Evolutionary conservation across 2,329 filamentous ascomycete species (phyloP).

Genomic region (Chaetomium sp.): DNA sequence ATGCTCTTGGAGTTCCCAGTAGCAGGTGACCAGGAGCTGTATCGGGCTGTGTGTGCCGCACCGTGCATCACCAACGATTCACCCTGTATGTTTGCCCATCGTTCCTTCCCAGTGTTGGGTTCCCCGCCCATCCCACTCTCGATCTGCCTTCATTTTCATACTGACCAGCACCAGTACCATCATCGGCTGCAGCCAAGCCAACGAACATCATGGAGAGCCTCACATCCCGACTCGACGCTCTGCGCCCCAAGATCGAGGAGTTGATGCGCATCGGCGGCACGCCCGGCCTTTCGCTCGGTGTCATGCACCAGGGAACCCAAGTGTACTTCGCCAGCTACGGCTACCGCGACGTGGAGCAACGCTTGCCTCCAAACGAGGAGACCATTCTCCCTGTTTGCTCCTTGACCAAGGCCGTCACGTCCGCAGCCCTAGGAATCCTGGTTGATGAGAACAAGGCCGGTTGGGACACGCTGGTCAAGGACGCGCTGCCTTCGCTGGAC

Average conservation of each 20-base stretch:
- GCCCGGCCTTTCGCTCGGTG: neutral
- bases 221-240: neutral
- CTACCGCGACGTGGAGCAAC: neutral
- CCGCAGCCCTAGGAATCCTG: neutral
- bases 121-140: neutral
- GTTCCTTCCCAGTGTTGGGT: neutral
- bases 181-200: neutral
- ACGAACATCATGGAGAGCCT: neutral
- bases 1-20: conserved; percentile 28
- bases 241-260: neutral
- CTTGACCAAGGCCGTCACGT: neutral
- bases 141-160: neutral
- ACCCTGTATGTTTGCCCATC: too few species aligned
- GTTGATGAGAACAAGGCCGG: neutral
- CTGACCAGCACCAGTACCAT: too few species aligned
- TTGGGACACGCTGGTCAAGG: neutral
- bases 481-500: neutral
- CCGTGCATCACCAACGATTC: neutral
- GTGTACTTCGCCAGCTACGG: neutral
- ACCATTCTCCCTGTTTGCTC: neutral
- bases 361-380: neutral
- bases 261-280: neutral
- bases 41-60: neutral
- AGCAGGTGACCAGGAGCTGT: conserved; percentile 34
- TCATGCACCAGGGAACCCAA: neutral